Conservation (phyloP, 768 basidiomycete species). For the Cyclocybe cylindracea region DNA sequence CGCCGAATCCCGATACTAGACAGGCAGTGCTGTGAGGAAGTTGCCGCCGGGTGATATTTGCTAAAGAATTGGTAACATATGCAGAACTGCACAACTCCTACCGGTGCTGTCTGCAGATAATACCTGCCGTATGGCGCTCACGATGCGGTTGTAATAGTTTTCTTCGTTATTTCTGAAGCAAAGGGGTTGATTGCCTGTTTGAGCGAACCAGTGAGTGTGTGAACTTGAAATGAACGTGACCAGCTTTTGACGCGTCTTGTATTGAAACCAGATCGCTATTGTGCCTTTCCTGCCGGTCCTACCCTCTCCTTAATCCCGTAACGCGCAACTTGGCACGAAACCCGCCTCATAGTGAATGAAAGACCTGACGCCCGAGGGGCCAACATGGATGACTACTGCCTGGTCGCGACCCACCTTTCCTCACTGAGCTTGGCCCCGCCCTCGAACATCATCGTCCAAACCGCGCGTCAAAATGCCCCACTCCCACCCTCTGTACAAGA, state of each 20-base stretch:
- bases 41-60: no score
- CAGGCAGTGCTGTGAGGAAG: no score
- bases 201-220: conserved; percentile 13
- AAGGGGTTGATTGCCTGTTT: not conserved
- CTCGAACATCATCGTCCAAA: conserved; percentile 54
- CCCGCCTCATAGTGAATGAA: not conserved
- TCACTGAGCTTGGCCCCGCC: conserved; percentile 59
- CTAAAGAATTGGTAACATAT: no score
- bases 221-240: conserved; percentile 22
- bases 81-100: no score
- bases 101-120: no score
- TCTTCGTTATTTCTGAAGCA: not conserved
- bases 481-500: conserved; percentile 43
- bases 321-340: not conserved
- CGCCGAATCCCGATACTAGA: no score
- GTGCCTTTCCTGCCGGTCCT: conserved; percentile 1
- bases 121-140: no score
- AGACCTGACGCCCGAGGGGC: not conserved
- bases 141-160: not conserved
- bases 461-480: conserved; percentile 55
- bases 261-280: conserved; percentile 3
- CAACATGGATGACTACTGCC: conserved; percentile 38
- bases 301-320: conserved; percentile 4
- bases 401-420: conserved; percentile 65
- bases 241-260: conserved; percentile 24